Evolutionary conservation across 768 basidiomycete species (phyloP).

Genomic region (Collybia nuda): DNA sequence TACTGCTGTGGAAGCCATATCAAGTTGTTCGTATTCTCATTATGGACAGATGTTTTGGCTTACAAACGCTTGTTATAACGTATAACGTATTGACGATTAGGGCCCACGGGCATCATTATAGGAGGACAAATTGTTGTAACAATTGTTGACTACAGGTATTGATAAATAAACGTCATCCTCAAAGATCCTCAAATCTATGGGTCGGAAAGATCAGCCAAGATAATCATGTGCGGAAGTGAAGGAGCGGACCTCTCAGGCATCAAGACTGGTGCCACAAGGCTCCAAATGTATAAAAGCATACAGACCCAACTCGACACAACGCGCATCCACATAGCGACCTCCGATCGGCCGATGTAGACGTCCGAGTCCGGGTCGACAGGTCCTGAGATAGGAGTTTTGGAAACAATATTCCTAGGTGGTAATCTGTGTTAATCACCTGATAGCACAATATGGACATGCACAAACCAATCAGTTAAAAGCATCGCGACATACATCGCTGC

Average conservation of each 20-base stretch:
- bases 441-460: constrained; percentile 8
- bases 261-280: constrained; percentile 83
- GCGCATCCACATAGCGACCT: constrained; percentile 99
- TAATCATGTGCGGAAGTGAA: not conserved
- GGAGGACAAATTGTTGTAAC: no score
- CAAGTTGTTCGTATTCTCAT: no score
- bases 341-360: constrained; percentile 92
- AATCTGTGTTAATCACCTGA: not conserved
- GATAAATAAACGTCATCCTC: constrained; percentile 2
- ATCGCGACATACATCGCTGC: constrained; percentile 98
- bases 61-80: no score
- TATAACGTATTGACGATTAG: no score
- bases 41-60: no score
- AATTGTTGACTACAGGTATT: not conserved
- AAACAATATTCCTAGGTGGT: constrained; percentile 67
- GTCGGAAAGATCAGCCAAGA: not conserved
- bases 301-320: constrained; percentile 96
- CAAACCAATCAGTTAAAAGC: constrained; percentile 95
- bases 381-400: constrained; percentile 47
- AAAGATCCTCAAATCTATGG: constrained; percentile 25
- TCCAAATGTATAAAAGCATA: constrained; percentile 84
- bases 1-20: no score
- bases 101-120: no score
- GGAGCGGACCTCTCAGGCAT: constrained; percentile 82
- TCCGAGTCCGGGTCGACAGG: constrained; percentile 57